Evolutionary conservation across 306 rosid species (phyloP).

Genomic region (Gastrolobium villosum): DNA sequence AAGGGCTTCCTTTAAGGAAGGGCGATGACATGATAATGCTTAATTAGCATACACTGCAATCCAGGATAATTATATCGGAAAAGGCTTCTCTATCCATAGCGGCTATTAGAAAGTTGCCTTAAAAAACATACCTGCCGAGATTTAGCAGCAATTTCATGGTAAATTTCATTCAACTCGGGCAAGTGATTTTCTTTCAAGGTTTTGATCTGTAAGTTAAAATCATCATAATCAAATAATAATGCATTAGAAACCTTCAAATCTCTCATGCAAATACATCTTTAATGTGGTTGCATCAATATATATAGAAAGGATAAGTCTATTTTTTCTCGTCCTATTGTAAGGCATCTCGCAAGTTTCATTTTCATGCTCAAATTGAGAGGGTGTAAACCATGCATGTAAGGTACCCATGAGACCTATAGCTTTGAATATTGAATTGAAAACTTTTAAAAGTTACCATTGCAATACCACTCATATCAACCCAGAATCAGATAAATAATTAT

Average conservation of each 20-base stretch:
- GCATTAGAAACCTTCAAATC: constrained; percentile 33
- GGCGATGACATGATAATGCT: constrained; percentile 25
- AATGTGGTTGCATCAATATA: constrained; percentile 21
- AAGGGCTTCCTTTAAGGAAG: constrained; percentile 29
- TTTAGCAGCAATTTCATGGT: constrained; percentile 71
- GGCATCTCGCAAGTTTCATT: constrained; percentile 35
- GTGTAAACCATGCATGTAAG: constrained; percentile 2
- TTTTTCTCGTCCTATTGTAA: constrained; percentile 12
- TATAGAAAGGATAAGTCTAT: neutral
- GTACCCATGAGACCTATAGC: neutral
- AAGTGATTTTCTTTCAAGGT: constrained; percentile 75
- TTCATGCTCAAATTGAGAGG: constrained; percentile 20
- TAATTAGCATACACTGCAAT: constrained; percentile 39
- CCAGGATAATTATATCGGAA: constrained; percentile 15
- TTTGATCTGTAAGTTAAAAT: constrained; percentile 68
- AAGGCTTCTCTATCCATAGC: constrained; percentile 28
- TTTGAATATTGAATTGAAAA: constrained; percentile 35
- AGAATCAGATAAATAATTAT: constrained; percentile 20
- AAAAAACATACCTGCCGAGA: constrained; percentile 71
- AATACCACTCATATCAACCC: constrained; percentile 35
- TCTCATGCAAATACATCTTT: constrained; percentile 23
- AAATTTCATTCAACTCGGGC: constrained; percentile 78
- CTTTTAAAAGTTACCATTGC: constrained; percentile 19
- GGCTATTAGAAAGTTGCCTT: constrained; percentile 12
- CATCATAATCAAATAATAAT: constrained; percentile 42